phyloP scores from a whole-genome alignment of 2,329 filamentous ascomycete genomes.

The Botrytis sinoallii region DNA sequence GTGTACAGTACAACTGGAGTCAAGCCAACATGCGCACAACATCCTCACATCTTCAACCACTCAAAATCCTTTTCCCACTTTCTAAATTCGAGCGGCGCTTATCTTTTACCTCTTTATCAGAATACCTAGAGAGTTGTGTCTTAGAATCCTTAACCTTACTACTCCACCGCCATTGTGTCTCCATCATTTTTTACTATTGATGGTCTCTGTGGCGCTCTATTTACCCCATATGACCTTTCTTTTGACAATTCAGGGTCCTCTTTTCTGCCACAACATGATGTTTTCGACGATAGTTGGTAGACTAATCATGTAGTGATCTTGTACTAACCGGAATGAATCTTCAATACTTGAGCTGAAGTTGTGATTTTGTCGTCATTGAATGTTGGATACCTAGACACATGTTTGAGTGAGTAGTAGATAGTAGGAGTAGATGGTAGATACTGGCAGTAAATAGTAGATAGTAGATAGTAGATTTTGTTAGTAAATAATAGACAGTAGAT shows the following conservation, averaged over 20 bases:
- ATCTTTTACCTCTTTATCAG: slow-evolving; percentile 4
- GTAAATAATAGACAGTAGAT: too few species aligned
- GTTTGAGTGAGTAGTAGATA: background rate
- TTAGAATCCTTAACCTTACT: background rate
- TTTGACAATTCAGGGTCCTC: background rate
- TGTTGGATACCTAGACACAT: background rate
- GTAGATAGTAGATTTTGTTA: background rate
- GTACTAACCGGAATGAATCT: background rate
- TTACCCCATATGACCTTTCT: slow-evolving; percentile 6
- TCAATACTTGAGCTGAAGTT: background rate
- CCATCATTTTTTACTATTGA: background rate
- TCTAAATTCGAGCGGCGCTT: background rate
- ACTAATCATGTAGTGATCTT: background rate
- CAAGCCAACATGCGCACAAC: slow-evolving; percentile 2
- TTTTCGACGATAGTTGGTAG: background rate
- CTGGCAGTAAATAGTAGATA: too few species aligned
- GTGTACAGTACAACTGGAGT: background rate
- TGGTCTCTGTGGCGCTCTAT: background rate
- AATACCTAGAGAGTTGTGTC: background rate
- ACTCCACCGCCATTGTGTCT: slow-evolving; percentile 5
- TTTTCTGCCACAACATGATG: background rate
- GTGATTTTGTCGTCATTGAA: background rate
- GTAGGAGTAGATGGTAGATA: background rate
- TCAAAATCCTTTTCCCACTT: slow-evolving; percentile 1
- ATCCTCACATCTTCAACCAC: background rate